Percentiles rank a stretch among this genome's conserved stretches.
Conservation (phyloP, 805 yeast species). For the Ogataea thermomethanolica region DNA sequence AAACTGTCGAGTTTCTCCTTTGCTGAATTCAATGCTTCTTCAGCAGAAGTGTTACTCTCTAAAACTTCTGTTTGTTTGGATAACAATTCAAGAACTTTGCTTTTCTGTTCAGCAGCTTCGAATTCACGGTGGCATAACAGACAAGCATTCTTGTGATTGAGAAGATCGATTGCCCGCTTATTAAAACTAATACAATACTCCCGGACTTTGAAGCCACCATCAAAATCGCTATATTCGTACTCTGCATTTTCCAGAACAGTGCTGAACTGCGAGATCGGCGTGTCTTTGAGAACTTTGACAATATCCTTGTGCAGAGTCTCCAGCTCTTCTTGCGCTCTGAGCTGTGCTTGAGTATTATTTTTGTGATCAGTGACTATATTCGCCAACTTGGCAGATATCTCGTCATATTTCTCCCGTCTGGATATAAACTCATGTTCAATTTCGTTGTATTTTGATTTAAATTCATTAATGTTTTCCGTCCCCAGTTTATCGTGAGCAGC, state of each 20-base stretch:
- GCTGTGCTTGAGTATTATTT: background rate
- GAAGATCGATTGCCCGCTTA: slow-evolving; percentile 61
- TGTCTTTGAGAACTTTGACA: slow-evolving; percentile 34
- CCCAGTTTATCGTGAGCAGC: slow-evolving; percentile 3
- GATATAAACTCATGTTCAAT: background rate
- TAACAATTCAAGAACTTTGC: slow-evolving; percentile 23
- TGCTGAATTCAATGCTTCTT: slow-evolving; percentile 23
- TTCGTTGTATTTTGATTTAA: background rate
- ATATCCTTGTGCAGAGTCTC: slow-evolving; percentile 11
- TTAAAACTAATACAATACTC: slow-evolving; percentile 71
- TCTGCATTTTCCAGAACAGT: slow-evolving; percentile 53
- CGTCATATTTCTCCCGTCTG: background rate
- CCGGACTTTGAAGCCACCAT: slow-evolving; percentile 63
- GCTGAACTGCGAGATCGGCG: slow-evolving; percentile 48
- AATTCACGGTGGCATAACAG: slow-evolving; percentile 70
- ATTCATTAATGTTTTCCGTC: slow-evolving; percentile 1
- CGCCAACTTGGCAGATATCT: too few relatives aligned
- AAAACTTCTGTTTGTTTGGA: slow-evolving; percentile 23
- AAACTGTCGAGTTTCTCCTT: slow-evolving; percentile 29
- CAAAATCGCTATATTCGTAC: slow-evolving; percentile 54
- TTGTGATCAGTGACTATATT: background rate
- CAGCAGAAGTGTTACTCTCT: slow-evolving; percentile 17
- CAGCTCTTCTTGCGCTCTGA: slow-evolving; percentile 10
- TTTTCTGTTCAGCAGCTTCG: slow-evolving; percentile 34
- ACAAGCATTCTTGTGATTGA: slow-evolving; percentile 57